Evolutionary conservation across 768 basidiomycete species (phyloP).

Genomic region (Podaxis mareebaensis): DNA sequence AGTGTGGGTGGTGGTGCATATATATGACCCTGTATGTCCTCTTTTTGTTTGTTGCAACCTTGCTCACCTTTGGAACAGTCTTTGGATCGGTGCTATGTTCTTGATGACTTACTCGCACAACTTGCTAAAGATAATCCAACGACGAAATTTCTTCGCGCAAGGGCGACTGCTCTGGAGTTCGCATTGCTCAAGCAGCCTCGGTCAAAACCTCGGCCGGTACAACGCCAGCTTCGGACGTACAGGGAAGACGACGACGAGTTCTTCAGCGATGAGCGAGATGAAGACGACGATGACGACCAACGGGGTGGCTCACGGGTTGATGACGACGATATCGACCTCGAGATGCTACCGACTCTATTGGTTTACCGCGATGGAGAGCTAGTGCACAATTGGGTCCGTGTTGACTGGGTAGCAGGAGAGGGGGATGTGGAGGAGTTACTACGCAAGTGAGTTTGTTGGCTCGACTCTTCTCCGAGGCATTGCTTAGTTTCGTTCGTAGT

Average conservation of each 20-base stretch:
- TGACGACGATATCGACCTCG: slow-evolving; percentile 71
- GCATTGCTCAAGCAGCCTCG: slow-evolving; percentile 33
- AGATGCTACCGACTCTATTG: slow-evolving; percentile 77
- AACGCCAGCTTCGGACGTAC: slow-evolving; percentile 26
- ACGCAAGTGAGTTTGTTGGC: slow-evolving; percentile 45
- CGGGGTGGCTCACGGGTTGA: slow-evolving; percentile 20
- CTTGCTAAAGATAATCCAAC: slow-evolving; percentile 70
- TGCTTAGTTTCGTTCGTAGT: background rate
- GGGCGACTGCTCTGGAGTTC: slow-evolving; percentile 77
- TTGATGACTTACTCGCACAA: slow-evolving; percentile 68
- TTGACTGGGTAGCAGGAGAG: slow-evolving; percentile 80
- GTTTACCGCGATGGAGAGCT: slow-evolving; percentile 80
- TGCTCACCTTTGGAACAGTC: slow-evolving; percentile 44
- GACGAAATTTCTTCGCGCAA: slow-evolving; percentile 80
- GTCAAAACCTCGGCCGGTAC: slow-evolving; percentile 21
- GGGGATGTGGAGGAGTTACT: slow-evolving; percentile 72
- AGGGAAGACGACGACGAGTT: slow-evolving; percentile 51
- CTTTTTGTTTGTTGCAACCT: background rate
- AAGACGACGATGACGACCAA: slow-evolving; percentile 44
- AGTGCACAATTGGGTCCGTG: slow-evolving; percentile 87
- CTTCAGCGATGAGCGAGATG: slow-evolving; percentile 37
- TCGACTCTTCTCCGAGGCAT: too few species aligned
- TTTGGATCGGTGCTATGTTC: slow-evolving; percentile 67
- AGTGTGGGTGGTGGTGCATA: slow-evolving; percentile 83
- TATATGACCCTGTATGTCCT: slow-evolving; percentile 73